phyloP scores from a whole-genome alignment of 2,329 filamentous ascomycete genomes.

The Clonostachys chloroleuca region DNA sequence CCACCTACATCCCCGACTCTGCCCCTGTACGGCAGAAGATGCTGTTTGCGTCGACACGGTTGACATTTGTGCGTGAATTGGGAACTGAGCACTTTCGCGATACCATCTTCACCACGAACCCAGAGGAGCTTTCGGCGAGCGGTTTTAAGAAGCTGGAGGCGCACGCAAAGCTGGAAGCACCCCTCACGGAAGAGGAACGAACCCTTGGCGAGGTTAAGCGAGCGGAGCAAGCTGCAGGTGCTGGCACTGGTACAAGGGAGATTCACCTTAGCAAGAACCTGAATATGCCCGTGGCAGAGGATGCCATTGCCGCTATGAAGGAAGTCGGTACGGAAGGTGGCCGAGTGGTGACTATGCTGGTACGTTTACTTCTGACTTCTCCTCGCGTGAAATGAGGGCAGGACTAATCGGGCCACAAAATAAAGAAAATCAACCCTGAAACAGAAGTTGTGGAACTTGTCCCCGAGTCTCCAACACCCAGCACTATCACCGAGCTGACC shows the following conservation, averaged over 20 bases:
- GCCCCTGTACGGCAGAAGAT: conserved; percentile 83
- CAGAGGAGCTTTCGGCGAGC: conserved; percentile 62
- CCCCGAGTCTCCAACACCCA: conserved; percentile 41
- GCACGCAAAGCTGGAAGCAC: conserved; percentile 60
- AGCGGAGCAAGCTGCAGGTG: conserved; percentile 69
- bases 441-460: conserved; percentile 68
- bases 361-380: conserved; percentile 26
- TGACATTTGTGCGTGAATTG: conserved; percentile 72
- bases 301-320: conserved; percentile 60
- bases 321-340: conserved; percentile 47
- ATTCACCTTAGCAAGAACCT: conserved; percentile 55
- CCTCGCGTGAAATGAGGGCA: no score
- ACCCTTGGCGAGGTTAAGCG: conserved; percentile 68
- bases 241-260: conserved; percentile 57
- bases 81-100: conserved; percentile 76
- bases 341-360: conserved; percentile 59
- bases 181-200: conserved; percentile 75
- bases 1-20: conserved; percentile 75
- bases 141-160: conserved; percentile 72
- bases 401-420: no score
- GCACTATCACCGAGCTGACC: conserved; percentile 54
- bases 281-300: conserved; percentile 55
- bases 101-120: conserved; percentile 66
- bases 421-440: conserved; percentile 66
- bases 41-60: conserved; percentile 74